Evolutionary conservation across 495 filamentous ascomycete species (phyloP).

Genomic region (Tuber umbilicatum): DNA sequence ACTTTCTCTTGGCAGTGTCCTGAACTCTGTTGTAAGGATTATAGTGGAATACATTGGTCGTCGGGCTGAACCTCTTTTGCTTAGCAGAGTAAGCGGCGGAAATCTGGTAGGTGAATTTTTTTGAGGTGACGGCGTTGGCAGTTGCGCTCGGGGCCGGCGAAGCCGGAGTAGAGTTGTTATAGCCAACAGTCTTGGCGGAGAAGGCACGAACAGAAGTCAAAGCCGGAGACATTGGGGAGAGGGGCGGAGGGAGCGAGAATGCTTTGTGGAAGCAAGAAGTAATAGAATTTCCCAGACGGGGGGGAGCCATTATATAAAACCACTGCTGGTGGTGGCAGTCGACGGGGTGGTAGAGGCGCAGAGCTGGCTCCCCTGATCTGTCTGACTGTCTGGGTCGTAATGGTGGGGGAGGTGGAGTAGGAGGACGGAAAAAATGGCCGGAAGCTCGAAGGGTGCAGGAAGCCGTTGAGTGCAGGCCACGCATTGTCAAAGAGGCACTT

Average conservation of each 20-base stretch:
- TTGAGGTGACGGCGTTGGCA: slow-evolving; percentile 27
- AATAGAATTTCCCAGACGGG: slow-evolving; percentile 10
- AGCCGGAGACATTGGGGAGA: slow-evolving; percentile 26
- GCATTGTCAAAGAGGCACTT: slow-evolving; percentile 23
- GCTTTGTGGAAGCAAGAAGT: slow-evolving; percentile 34
- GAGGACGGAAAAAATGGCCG: slow-evolving; percentile 22
- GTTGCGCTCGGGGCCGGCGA: slow-evolving; percentile 8
- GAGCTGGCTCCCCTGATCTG: slow-evolving; percentile 31
- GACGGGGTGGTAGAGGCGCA: slow-evolving; percentile 11
- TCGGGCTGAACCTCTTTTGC: slow-evolving; percentile 62
- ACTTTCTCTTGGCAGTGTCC: slow-evolving; percentile 51
- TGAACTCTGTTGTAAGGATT: slow-evolving; percentile 56
- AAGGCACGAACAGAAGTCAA: slow-evolving; percentile 28
- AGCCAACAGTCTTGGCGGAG: slow-evolving; percentile 21
- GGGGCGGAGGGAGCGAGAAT: background rate
- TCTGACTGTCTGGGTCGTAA: slow-evolving; percentile 22
- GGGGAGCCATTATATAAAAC: slow-evolving; percentile 28
- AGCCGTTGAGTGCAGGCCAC: slow-evolving; percentile 36
- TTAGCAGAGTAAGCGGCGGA: slow-evolving; percentile 73
- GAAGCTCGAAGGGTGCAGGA: slow-evolving; percentile 30
- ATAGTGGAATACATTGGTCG: slow-evolving; percentile 67
- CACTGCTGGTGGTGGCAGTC: background rate
- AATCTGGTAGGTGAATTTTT: slow-evolving; percentile 56
- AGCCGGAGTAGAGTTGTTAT: slow-evolving; percentile 4
- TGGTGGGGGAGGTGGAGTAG: slow-evolving; percentile 19